Percentiles rank a stretch among this genome's conserved stretches.
Conservation (phyloP, 192 early-diverging fungal species). For the Cetraspora pellucida region DNA sequence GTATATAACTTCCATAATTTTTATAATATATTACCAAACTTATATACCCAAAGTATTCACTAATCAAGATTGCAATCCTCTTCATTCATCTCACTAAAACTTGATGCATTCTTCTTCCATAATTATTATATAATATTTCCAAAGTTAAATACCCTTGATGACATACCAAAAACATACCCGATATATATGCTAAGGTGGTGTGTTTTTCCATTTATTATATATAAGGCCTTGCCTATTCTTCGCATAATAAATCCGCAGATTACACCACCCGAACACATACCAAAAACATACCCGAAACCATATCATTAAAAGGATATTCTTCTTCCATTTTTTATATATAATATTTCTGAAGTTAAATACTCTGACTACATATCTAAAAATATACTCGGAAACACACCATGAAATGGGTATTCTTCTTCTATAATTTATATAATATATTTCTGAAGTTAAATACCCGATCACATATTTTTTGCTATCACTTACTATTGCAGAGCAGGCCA, state of each 20-base stretch:
- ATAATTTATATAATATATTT: too few species aligned
- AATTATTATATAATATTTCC: not conserved
- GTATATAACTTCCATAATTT: too few species aligned
- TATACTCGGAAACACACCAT: too few species aligned
- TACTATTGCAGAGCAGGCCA: not conserved
- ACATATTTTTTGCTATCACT: too few species aligned
- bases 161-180: conserved; percentile 8
- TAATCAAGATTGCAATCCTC: not conserved
- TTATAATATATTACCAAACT: too few species aligned
- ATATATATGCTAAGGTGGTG: not conserved
- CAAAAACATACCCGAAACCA: conserved; percentile 3
- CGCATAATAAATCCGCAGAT: conserved; percentile 8
- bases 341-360: too few species aligned
- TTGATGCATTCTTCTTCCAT: too few species aligned
- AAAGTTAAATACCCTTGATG: not conserved
- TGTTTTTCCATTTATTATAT: too few species aligned
- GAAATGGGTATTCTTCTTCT: too few species aligned
- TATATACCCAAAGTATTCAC: not conserved
- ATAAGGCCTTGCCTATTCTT: not conserved
- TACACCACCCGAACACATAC: conserved; percentile 18
- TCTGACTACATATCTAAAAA: too few species aligned
- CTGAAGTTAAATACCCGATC: too few species aligned
- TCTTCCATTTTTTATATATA: conserved; percentile 11
- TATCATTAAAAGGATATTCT: not conserved
- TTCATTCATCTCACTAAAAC: conserved; percentile 6